Evolutionary conservation across 2,329 filamentous ascomycete genomes (phyloP), one percentile per base, ranked within the genome.

Genomic region (Pseudophaeomoniella oleicola): DNA sequence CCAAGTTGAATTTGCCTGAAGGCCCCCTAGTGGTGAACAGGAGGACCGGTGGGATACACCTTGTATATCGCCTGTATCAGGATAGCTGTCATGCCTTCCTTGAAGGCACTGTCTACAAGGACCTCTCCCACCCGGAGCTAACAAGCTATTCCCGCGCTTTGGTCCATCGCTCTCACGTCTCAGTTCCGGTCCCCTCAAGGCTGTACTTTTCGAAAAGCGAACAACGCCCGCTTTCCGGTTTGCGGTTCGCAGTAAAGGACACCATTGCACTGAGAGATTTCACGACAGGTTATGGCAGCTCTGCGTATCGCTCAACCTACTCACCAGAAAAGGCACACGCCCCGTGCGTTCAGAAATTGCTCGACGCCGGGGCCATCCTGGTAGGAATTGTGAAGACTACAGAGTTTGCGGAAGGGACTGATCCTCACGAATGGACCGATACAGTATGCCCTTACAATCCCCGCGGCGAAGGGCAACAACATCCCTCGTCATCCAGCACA

Each of bases 391-490:
- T 42, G 14, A 45, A 46, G 32, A 40, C 42, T 5, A 43, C 40
- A 11, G 42, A 47, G 19, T 46, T 47, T 29, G 44, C 42, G 10
- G 39, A 44, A 37, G 45, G 42, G 9, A 16, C 39, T n/a, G 39
- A 44, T 22, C 38, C 42, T 11, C 34, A 19, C 16, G 42, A 46
- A 14, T 46, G 55, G 54, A 49, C 55, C 1, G 56, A 60, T 33
- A 54, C 51, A 30, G 49, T 53, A 36, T 52, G 47, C 16, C 57
- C 58, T 1, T 59, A 58, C 42, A 60, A 60, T 31, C 53, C 56
- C 10, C 46, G 56, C 12, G 56, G 53, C 4, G 58, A 52, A 38
- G 54, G 56, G 10, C 56, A 57, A 19, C 53, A 57, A 37, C 46
- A 50, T 29, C 42, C 47, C 6, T 48, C 45, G 9, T 48, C 46